A percentile compares a stretch with the other conserved stretches of the same genome.
phyloP scores from a whole-genome alignment of 2,329 filamentous ascomycete genomes.

The Aureobasidium musti region DNA sequence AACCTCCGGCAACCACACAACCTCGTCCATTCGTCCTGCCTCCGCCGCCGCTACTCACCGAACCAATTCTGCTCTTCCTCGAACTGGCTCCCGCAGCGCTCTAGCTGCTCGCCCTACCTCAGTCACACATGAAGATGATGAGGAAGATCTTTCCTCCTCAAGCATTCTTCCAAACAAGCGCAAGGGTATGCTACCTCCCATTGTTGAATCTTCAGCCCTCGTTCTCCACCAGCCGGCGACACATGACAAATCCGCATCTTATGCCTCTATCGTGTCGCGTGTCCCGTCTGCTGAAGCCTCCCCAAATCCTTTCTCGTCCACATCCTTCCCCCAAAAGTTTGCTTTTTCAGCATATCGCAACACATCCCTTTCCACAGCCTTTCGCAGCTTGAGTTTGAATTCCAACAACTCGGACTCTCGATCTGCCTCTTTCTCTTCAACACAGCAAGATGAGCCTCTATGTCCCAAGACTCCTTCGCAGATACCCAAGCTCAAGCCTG shows the following conservation, averaged over 20 bases:
- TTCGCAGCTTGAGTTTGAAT: slow-evolving; percentile 30
- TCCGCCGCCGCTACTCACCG: slow-evolving; percentile 31
- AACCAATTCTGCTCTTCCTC: slow-evolving; percentile 29
- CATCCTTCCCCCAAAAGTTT: neutral
- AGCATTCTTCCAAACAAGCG: slow-evolving; percentile 45
- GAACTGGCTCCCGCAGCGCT: slow-evolving; percentile 33
- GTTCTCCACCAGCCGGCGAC: slow-evolving; percentile 33
- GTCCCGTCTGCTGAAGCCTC: slow-evolving; percentile 38
- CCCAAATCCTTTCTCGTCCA: neutral
- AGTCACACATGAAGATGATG: slow-evolving; percentile 19
- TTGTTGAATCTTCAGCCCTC: slow-evolving; percentile 33
- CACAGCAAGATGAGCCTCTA: slow-evolving; percentile 26
- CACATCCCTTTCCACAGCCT: slow-evolving; percentile 31
- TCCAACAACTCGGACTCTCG: slow-evolving; percentile 26
- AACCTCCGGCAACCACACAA: slow-evolving; percentile 31
- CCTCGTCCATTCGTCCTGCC: slow-evolving; percentile 26
- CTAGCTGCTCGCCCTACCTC: slow-evolving; percentile 19
- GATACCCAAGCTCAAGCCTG: slow-evolving; percentile 32
- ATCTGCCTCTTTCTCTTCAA: slow-evolving; percentile 27
- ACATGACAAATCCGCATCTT: slow-evolving; percentile 35
- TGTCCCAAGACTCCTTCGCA: slow-evolving; percentile 32
- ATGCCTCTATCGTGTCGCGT: slow-evolving; percentile 38
- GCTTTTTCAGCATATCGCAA: slow-evolving; percentile 21
- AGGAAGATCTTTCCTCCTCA: slow-evolving; percentile 40
- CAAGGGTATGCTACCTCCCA: slow-evolving; percentile 55